Evolutionary conservation across 192 early-diverging fungal species (phyloP).

Genomic region (Obelidium mucronatum): DNA sequence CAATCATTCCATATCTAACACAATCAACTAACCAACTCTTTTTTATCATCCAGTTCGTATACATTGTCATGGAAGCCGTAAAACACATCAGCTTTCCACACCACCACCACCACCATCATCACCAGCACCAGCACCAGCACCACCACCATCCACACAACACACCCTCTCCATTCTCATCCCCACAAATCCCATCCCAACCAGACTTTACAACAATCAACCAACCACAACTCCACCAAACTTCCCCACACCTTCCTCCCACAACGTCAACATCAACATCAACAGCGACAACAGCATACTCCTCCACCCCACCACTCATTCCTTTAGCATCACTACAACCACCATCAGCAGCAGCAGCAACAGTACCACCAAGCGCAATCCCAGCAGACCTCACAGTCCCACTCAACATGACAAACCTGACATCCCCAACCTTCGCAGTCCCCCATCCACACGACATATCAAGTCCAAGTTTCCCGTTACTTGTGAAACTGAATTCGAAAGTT

Average conservation of each 20-base stretch:
- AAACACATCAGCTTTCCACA: constrained; percentile 26
- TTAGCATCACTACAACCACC: too few relatives aligned
- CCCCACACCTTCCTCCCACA: constrained; percentile 8
- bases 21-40: neutral
- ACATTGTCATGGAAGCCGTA: constrained; percentile 53
- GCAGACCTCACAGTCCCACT: neutral
- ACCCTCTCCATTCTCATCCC: neutral
- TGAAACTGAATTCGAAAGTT: constrained; percentile 18
- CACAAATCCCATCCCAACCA: neutral
- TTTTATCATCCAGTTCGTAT: constrained; percentile 39
- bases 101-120: constrained; percentile 2
- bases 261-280: constrained; percentile 20
- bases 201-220: neutral
- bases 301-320: neutral
- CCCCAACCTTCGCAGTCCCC: constrained; percentile 1
- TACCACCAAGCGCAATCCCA: neutral
- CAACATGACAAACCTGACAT: neutral
- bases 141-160: neutral
- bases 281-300: neutral
- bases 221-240: neutral
- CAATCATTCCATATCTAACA: too few relatives aligned
- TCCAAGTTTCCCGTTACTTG: constrained; percentile 17
- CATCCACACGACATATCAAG: constrained; percentile 29
- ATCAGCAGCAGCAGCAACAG: neutral
- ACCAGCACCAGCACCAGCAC: neutral